Conservation (phyloP, 805 yeast species). For the Saccharomycopsis olivae region DNA sequence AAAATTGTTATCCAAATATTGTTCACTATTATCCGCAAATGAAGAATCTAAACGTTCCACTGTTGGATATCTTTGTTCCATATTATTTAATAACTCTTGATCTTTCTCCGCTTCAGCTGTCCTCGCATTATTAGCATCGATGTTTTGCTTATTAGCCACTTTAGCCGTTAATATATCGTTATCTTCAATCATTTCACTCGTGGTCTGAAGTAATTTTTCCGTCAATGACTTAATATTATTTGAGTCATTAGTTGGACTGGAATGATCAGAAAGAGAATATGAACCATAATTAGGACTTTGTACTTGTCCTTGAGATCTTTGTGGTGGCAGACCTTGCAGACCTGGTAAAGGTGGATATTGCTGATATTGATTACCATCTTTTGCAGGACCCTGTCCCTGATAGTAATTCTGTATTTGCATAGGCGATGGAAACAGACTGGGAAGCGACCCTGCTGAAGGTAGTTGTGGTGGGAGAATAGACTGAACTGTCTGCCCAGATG, state of each 20-base stretch:
- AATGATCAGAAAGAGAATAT: background rate
- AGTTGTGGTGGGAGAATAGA: slow-evolving; percentile 1
- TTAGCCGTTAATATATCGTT: background rate
- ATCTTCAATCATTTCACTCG: slow-evolving; percentile 18
- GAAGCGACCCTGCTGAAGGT: slow-evolving; percentile 8
- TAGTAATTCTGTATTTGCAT: background rate
- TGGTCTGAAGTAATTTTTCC: slow-evolving; percentile 13
- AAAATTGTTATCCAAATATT: no score
- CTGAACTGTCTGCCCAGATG: background rate
- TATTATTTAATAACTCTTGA: slow-evolving; percentile 1
- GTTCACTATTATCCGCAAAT: background rate
- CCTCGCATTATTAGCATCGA: no score
- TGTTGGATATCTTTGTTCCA: slow-evolving; percentile 9
- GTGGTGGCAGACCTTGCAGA: no score
- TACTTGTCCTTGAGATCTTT: background rate
- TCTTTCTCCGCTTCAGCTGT: background rate
- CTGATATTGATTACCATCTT: background rate
- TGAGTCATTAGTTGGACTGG: background rate
- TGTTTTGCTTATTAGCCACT: background rate
- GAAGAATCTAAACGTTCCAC: slow-evolving; percentile 4
- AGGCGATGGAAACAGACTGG: slow-evolving; percentile 1
- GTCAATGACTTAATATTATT: slow-evolving; percentile 10
- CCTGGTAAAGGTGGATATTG: background rate
- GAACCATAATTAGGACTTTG: background rate
- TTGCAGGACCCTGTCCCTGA: background rate